These are phyloP conservation scores for Citeromyces nyonsensis DNA, from an alignment of 805 yeast species.

Conservation along the genomic window DNA sequence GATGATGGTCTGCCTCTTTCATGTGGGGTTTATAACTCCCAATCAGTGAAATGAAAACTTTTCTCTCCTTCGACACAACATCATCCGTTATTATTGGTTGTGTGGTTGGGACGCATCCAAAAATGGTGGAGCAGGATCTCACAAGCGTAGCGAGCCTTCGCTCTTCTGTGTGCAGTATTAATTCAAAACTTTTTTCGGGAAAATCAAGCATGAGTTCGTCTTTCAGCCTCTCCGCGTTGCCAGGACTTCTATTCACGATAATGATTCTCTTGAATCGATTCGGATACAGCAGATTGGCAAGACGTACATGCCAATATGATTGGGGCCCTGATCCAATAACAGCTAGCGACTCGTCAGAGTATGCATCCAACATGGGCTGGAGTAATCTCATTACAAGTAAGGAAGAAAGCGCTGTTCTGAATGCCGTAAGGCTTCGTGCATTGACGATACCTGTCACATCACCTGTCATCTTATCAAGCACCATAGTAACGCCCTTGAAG, in stretches of 20 bases:
- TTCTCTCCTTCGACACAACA: slow-evolving; percentile 3
- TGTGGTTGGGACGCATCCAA: slow-evolving; percentile 47
- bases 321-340: slow-evolving; percentile 53
- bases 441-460: slow-evolving; percentile 34
- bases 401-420: slow-evolving; percentile 49
- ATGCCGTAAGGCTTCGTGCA: slow-evolving; percentile 46
- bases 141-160: slow-evolving; percentile 11
- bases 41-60: slow-evolving; percentile 35
- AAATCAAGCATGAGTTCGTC: slow-evolving; percentile 13
- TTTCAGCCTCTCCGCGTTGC: slow-evolving; percentile 20
- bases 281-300: slow-evolving; percentile 23
- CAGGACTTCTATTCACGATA: slow-evolving; percentile 25
- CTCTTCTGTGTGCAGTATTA: slow-evolving; percentile 6
- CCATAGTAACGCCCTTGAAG: slow-evolving; percentile 38
- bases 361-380: slow-evolving; percentile 9
- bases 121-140: slow-evolving; percentile 27
- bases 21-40: slow-evolving; percentile 58
- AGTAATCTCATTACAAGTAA: slow-evolving; percentile 26
- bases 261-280: slow-evolving; percentile 21
- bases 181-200: slow-evolving; percentile 11
- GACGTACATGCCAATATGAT: slow-evolving; percentile 46
- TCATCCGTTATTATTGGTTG: slow-evolving; percentile 21
- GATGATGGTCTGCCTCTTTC: slow-evolving; percentile 39
- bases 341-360: slow-evolving; percentile 10
- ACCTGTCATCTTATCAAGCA: slow-evolving; percentile 36